These are phyloP conservation scores for Pulicaria dysenterica DNA, from an alignment of 129 eudicot species.

Conservation along the genomic window DNA sequence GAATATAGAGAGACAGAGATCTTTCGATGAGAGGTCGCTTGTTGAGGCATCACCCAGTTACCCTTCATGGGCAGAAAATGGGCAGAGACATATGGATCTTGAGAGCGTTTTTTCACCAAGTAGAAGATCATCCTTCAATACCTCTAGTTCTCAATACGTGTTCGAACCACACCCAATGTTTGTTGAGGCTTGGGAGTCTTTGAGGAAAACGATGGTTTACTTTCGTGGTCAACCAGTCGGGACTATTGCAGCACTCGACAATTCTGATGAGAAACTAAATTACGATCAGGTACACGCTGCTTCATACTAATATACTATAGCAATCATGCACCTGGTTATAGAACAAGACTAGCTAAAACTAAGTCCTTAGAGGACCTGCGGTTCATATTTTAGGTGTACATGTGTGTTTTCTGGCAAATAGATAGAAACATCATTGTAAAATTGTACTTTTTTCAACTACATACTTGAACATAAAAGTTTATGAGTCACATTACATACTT, in stretches of 20 bases:
- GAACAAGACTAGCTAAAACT: not conserved
- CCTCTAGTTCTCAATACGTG: slow-evolving; percentile 57
- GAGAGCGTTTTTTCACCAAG: slow-evolving; percentile 56
- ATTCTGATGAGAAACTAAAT: slow-evolving; percentile 86
- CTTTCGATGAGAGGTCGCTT: slow-evolving; percentile 76
- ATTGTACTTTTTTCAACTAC: not conserved
- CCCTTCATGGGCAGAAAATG: slow-evolving; percentile 53
- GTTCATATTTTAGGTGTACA: not conserved
- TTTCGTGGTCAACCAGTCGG: slow-evolving; percentile 94
- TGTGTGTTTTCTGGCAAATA: too few species aligned
- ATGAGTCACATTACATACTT: too few species aligned
- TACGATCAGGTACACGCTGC: slow-evolving; percentile 75
- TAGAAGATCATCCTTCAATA: slow-evolving; percentile 58
- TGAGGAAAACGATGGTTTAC: slow-evolving; percentile 78
- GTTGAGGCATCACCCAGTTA: slow-evolving; percentile 63
- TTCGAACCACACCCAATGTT: slow-evolving; percentile 61
- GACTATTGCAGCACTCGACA: slow-evolving; percentile 92
- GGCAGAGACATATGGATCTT: slow-evolving; percentile 46
- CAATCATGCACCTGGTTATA: not conserved
- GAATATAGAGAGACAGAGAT: slow-evolving; percentile 74
- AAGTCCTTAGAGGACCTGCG: not conserved
- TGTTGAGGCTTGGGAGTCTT: slow-evolving; percentile 84
- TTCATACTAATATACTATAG: slow-evolving; percentile 8
- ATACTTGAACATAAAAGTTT: too few species aligned
- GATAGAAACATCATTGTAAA: too few species aligned